Conservation (phyloP, 768 basidiomycete species). For the Pholiota microspora region DNA sequence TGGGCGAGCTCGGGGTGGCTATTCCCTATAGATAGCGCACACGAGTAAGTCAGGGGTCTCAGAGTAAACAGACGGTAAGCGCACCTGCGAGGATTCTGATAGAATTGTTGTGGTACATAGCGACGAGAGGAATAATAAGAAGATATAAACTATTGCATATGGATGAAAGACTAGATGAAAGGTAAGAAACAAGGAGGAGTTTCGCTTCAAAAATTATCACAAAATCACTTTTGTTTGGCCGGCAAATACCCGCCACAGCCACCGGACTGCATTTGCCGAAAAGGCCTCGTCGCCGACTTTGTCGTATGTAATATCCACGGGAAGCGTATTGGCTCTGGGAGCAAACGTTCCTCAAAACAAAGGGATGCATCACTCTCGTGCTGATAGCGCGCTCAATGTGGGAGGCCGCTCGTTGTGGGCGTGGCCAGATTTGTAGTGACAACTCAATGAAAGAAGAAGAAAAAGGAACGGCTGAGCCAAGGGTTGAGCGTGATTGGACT, state of each 20-base stretch:
- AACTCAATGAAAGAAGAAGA: no score
- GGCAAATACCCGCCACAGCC: constrained; percentile 46
- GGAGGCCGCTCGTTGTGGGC: no score
- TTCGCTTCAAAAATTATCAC: constrained; percentile 29
- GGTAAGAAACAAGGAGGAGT: constrained; percentile 21
- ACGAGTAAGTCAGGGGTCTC: constrained; percentile 16
- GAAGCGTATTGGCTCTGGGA: neutral
- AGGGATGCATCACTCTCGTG: neutral
- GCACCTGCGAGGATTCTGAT: constrained; percentile 73
- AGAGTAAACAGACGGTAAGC: constrained; percentile 22
- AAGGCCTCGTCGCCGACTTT: neutral
- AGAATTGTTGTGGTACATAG: constrained; percentile 81
- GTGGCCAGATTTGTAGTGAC: no score
- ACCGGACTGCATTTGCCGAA: constrained; percentile 22
- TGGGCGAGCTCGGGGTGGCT: constrained; percentile 98
- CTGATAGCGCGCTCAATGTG: neutral
- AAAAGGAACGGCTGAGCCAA: no score
- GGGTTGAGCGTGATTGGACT: no score
- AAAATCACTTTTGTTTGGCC: constrained; percentile 32
- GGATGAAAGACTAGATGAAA: constrained; percentile 34
- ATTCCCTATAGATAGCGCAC: constrained; percentile 60
- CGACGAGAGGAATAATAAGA: constrained; percentile 20
- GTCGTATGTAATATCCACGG: neutral
- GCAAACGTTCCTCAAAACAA: constrained; percentile 2
- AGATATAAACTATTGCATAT: constrained; percentile 38